Base-by-base conservation (phyloP, 306 rosid species). In the Chamaecrista fasciculata region DNA sequence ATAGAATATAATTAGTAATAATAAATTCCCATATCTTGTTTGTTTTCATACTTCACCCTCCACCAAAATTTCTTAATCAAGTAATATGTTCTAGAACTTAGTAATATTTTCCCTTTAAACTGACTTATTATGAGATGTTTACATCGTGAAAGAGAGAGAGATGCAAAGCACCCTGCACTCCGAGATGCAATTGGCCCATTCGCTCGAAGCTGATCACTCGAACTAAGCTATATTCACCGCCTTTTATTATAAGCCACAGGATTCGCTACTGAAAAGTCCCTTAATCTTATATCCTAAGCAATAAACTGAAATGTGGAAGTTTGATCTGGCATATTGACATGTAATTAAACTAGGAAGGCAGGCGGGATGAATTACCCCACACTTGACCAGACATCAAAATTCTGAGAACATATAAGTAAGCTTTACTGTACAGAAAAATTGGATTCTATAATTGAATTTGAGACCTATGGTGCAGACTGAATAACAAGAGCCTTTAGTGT, bases 331-430 rank as follows among this genome's bases (percentile, higher is more conserved):
- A 3, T 20, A 16, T 10, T n/a, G n/a, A n/a, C n/a, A n/a, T n/a
- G n/a, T n/a, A n/a, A n/a, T n/a, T n/a, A n/a, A n/a, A n/a, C n/a
- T n/a, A n/a, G n/a, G 18, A 33, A 66, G 31, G 51, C 15, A 59
- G 36, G 43, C 21, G 60, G 60, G 18, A 31, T 11, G 33, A 26
- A 66, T 19, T 7, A 59, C 0, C 31, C 33, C 33, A 49, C 61
- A 66, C 4, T 19, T 66, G 71, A 66, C 33, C 21, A 59, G 24
- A n/a, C 44, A 59, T 34, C 65, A 59, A 34, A n/a, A 31, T 58
- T 58, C 62, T n/a, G n/a, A n/a, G n/a, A 56, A 28, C 62, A 34
- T 14, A 56, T 2, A 29, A 28, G 56, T 28, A 47, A 28, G 42
- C 37, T 66, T 47, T 31, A 46, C 5, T 44, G 24, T 34, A 40